Percentiles rank a stretch among this genome's conserved stretches.
Evolutionary conservation across 208 protist genomes (phyloP).

Genomic region (Leishmania lainsoni): DNA sequence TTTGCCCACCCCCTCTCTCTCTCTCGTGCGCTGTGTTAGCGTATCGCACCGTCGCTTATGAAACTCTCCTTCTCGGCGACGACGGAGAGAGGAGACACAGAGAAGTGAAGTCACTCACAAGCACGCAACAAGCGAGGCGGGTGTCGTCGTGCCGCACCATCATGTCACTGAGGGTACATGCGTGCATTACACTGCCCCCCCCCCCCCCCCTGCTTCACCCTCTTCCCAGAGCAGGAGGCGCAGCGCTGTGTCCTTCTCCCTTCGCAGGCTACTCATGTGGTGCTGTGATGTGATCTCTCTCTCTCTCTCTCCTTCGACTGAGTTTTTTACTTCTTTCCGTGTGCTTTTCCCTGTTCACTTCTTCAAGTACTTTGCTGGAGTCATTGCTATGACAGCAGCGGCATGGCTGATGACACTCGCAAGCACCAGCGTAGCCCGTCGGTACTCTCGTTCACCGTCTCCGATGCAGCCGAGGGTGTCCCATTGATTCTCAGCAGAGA

Average conservation of each 20-base stretch:
- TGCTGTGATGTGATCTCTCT: not conserved
- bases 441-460: not conserved
- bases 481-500: not conserved
- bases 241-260: not conserved
- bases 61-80: not conserved
- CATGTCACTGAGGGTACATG: not conserved
- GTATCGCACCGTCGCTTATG: not conserved
- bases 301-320: not conserved
- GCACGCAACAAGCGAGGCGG: not conserved
- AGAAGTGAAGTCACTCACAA: not conserved
- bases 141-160: not conserved
- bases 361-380: not conserved
- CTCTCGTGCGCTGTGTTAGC: not conserved
- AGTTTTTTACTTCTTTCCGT: not conserved
- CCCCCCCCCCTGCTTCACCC: not conserved
- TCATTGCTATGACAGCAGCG: not conserved
- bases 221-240: not conserved
- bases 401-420: constrained; percentile 10
- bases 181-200: not conserved
- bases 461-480: not conserved
- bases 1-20: not conserved
- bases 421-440: constrained; percentile 21
- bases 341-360: not conserved
- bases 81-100: not conserved
- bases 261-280: not conserved